phyloP scores from a whole-genome alignment of 1,284 basidiomycete species.

The Ustilago sp. region DNA sequence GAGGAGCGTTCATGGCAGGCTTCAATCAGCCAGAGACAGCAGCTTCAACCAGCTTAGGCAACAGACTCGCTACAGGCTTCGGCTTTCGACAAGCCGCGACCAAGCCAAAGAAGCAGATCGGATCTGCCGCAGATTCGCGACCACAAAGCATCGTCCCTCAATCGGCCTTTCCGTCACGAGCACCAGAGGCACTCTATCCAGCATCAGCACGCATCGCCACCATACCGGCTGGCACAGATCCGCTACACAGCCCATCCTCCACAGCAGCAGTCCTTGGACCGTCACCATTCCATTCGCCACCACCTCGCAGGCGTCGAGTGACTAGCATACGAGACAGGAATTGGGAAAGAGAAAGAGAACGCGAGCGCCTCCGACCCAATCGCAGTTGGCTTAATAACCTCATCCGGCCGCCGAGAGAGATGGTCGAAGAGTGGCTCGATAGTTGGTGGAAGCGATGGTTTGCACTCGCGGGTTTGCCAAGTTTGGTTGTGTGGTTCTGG shows the following conservation, averaged over 20 bases:
- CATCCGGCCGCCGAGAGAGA: conserved; percentile 70
- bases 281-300: conserved; percentile 40
- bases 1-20: conserved; percentile 31
- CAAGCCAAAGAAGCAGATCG: conserved; percentile 12
- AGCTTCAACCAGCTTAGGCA: conserved; percentile 36
- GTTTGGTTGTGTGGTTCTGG: conserved; percentile 73
- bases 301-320: conserved; percentile 35
- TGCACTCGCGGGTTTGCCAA: conserved; percentile 72
- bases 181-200: conserved; percentile 20
- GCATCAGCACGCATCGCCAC: conserved; percentile 10
- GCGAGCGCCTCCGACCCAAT: conserved; percentile 28
- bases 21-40: conserved; percentile 19
- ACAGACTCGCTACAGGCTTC: conserved; percentile 31
- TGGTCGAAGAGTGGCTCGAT: conserved; percentile 72
- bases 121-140: conserved; percentile 8
- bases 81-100: conserved; percentile 34
- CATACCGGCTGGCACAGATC: neutral
- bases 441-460: conserved; percentile 73
- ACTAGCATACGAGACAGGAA: conserved; percentile 43
- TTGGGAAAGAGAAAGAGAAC: conserved; percentile 46
- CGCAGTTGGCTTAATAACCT: conserved; percentile 56
- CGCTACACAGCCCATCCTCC: conserved; percentile 8
- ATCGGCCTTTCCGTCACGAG: conserved; percentile 12
- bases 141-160: neutral
- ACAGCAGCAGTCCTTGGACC: conserved; percentile 21